Percentiles rank a stretch among this genome's conserved stretches.
These are phyloP conservation scores for Mucor lusitanicus DNA, from an alignment of 371 early-diverging fungal species.

Conservation along the genomic window DNA sequence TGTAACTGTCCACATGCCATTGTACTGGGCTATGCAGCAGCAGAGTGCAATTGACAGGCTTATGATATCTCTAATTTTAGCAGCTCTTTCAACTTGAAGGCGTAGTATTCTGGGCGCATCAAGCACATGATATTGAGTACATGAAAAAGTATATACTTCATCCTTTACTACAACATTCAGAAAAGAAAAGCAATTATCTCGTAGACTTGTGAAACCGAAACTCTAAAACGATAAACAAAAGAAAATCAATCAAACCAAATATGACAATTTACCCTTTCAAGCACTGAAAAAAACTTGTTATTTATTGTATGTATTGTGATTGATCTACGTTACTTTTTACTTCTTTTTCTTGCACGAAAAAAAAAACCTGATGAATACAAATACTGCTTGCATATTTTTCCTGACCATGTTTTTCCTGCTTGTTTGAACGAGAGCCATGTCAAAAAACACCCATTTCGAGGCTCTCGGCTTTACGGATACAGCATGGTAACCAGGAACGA, in stretches of 20 bases:
- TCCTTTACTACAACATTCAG: background rate
- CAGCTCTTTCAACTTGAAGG: background rate
- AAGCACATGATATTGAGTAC: background rate
- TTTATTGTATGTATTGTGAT: background rate
- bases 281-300: background rate
- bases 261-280: background rate
- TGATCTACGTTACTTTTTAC: background rate
- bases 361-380: background rate
- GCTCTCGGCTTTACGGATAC: background rate
- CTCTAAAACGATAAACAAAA: background rate
- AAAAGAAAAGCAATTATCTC: background rate
- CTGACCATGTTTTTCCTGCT: background rate
- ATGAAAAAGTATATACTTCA: too few species aligned
- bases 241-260: background rate
- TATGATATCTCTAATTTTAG: background rate
- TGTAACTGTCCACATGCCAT: background rate
- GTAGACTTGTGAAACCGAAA: background rate
- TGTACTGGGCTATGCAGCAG: background rate
- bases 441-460: background rate
- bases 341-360: background rate
- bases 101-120: background rate
- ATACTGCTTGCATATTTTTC: background rate
- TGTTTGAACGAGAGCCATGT: background rate
- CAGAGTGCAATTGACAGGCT: background rate
- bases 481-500: background rate